These are phyloP conservation scores for Dalbergia cultrata DNA, from an alignment of 306 rosid genomes.

Conservation along the genomic window DNA sequence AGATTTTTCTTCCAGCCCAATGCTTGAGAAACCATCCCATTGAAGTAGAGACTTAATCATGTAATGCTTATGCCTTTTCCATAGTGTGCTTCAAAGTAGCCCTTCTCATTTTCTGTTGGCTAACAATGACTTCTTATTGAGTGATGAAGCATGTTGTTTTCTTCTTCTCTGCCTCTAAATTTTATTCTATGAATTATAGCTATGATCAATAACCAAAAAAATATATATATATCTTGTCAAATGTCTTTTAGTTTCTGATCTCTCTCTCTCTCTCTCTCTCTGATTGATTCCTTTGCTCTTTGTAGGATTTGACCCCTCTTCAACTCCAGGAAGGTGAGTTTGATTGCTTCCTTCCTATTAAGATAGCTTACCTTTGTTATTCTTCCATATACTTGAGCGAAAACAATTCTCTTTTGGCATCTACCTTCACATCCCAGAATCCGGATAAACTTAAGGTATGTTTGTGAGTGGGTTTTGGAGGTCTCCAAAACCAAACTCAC, in stretches of 20 bases:
- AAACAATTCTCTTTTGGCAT: slow-evolving; percentile 19
- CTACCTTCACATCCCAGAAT: neutral
- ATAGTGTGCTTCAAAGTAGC: slow-evolving; percentile 4
- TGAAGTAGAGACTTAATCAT: neutral
- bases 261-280: slow-evolving; percentile 25
- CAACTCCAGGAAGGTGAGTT: slow-evolving; percentile 85
- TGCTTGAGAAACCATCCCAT: neutral
- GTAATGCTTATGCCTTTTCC: slow-evolving; percentile 8
- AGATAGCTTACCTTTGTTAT: slow-evolving; percentile 16
- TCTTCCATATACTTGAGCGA: slow-evolving; percentile 2
- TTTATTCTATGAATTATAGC: slow-evolving; percentile 25
- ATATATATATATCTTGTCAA: neutral
- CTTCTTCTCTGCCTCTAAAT: slow-evolving; percentile 2
- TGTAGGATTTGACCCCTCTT: slow-evolving; percentile 88
- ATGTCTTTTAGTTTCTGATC: slow-evolving; percentile 15
- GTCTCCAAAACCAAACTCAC: too few species aligned
- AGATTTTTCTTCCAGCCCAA: neutral
- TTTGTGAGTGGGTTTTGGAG: too few species aligned
- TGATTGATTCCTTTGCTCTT: slow-evolving; percentile 46
- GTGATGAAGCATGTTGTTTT: slow-evolving; percentile 12
- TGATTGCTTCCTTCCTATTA: slow-evolving; percentile 27
- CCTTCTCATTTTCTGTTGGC: slow-evolving; percentile 13
- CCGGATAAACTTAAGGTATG: neutral
- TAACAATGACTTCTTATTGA: slow-evolving; percentile 10
- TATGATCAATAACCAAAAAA: slow-evolving; percentile 19